Conservation (phyloP, 73 alveolate genomes). For the Paramecium bursaria region DNA sequence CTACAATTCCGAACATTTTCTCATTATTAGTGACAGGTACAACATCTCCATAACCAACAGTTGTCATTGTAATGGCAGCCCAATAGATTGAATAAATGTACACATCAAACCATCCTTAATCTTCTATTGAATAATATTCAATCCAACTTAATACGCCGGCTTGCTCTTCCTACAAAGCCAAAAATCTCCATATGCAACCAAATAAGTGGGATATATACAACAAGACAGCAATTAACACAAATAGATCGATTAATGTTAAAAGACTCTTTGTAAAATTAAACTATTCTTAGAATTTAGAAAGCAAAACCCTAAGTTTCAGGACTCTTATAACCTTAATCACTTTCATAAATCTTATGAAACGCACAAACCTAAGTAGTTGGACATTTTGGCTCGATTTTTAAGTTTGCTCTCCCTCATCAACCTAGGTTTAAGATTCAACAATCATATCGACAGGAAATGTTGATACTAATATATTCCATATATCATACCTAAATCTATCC, state of each 20-base stretch:
- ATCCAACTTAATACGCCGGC: constrained; percentile 77
- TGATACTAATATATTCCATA: constrained; percentile 9
- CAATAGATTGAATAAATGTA: constrained; percentile 75
- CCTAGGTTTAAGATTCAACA: constrained; percentile 53
- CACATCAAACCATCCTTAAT: constrained; percentile 63
- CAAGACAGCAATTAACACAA: constrained; percentile 77
- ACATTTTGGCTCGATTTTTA: not conserved
- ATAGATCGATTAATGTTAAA: constrained; percentile 74
- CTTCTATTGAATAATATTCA: constrained; percentile 71
- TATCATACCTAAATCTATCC: constrained; percentile 71
- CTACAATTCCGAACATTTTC: constrained; percentile 73
- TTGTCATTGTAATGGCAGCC: constrained; percentile 88
- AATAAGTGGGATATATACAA: constrained; percentile 91
- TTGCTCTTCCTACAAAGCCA: constrained; percentile 74
- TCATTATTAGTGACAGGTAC: constrained; percentile 73
- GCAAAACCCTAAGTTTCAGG: constrained; percentile 72
- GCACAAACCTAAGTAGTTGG: constrained; percentile 60
- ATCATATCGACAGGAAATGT: constrained; percentile 68
- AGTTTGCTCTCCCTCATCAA: constrained; percentile 48
- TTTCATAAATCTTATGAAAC: constrained; percentile 65
- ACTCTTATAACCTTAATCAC: constrained; percentile 75
- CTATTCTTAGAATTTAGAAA: constrained; percentile 80
- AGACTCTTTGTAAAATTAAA: constrained; percentile 74
- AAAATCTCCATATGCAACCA: constrained; percentile 84
- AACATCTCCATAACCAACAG: constrained; percentile 93